phyloP scores from a whole-genome alignment of 352 stramenopile species.

The Halophytophthora polymorphica region DNA sequence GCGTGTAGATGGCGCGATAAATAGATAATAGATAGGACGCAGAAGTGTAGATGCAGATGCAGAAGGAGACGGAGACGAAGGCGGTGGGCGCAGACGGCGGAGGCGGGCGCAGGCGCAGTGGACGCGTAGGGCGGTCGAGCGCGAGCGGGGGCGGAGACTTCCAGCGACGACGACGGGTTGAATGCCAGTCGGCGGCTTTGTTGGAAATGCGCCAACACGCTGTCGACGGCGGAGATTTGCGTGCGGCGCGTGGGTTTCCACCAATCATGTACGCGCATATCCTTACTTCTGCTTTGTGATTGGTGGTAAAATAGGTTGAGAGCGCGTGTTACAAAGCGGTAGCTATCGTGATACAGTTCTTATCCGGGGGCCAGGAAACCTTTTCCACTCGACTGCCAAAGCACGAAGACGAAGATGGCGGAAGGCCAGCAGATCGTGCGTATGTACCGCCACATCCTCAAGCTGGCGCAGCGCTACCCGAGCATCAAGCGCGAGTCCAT shows the following conservation, averaged over 20 bases:
- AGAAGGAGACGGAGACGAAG: slow-evolving; percentile 6
- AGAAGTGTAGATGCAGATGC: slow-evolving; percentile 20
- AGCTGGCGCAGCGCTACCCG: slow-evolving; percentile 79
- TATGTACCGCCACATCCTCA: slow-evolving; percentile 81
- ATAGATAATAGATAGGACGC: slow-evolving; percentile 26
- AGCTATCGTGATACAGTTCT: background rate
- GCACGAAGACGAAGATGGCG: slow-evolving; percentile 19
- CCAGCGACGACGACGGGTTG: slow-evolving; percentile 8
- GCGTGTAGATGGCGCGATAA: slow-evolving; percentile 17
- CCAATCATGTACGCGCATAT: slow-evolving; percentile 16
- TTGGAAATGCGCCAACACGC: slow-evolving; percentile 1
- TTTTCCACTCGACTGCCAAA: slow-evolving; percentile 11
- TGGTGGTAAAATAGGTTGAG: background rate
- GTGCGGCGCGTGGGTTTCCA: slow-evolving; percentile 12
- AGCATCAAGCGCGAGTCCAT: slow-evolving; percentile 84
- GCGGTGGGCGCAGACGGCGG: background rate
- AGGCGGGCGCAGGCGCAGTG: background rate
- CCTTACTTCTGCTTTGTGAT: slow-evolving; percentile 1
- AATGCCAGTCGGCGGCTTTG: slow-evolving; percentile 21
- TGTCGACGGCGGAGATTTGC: slow-evolving; percentile 7
- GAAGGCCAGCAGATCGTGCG: slow-evolving; percentile 57
- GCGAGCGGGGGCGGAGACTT: too few species aligned
- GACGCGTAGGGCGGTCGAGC: background rate
- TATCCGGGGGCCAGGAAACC: background rate
- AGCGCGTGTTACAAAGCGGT: background rate